Conservation (phyloP, 345 rosid species). For the Streptanthus diversifolius region DNA sequence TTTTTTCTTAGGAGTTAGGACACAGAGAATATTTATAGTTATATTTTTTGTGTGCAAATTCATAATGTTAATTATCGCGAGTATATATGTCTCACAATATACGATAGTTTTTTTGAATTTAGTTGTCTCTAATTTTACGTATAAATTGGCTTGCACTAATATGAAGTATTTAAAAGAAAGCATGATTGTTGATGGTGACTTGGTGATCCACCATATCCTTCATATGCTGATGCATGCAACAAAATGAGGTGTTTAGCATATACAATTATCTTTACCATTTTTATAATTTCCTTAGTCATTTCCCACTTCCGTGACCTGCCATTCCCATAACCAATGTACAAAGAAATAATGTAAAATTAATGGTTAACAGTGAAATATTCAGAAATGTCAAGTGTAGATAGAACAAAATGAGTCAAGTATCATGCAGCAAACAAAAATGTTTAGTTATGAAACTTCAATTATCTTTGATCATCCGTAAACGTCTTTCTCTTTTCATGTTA, state of each 20-base stretch:
- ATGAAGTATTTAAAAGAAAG: not conserved
- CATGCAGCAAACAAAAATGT: not conserved
- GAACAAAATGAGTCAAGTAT: not conserved
- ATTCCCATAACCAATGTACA: not conserved
- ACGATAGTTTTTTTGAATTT: not conserved
- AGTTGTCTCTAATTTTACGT: not conserved
- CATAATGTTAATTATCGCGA: not conserved
- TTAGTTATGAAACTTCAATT: not conserved
- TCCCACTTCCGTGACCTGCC: slow-evolving; percentile 35
- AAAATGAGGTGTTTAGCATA: slow-evolving; percentile 46
- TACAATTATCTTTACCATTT: not conserved
- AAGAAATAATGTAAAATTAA: not conserved
- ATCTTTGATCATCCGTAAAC: too few relatives aligned
- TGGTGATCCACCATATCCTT: slow-evolving; percentile 13
- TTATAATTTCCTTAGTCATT: slow-evolving; percentile 15
- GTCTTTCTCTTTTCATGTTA: too few relatives aligned
- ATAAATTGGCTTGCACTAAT: slow-evolving; percentile 25
- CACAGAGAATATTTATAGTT: not conserved
- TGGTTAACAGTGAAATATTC: not conserved
- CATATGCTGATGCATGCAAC: not conserved
- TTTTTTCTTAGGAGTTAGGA: not conserved
- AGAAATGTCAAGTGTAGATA: not conserved
- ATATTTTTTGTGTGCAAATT: not conserved
- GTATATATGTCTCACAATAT: not conserved
- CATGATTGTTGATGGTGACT: slow-evolving; percentile 23